Evolutionary conservation across 495 filamentous ascomycete genomes (phyloP).

Genomic region (Neurospora sp.): DNA sequence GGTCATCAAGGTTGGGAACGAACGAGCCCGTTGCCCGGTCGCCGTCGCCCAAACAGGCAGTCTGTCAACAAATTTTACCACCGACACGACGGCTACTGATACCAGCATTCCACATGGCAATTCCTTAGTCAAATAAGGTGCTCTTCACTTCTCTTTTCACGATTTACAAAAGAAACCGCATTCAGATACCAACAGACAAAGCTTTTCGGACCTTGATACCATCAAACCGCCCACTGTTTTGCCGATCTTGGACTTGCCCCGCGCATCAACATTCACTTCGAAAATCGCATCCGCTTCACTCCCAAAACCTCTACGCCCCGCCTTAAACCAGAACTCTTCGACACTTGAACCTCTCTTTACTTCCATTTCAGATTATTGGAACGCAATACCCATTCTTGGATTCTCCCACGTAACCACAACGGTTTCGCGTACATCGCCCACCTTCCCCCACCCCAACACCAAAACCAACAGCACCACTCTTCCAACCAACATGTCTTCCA

Average conservation of each 20-base stretch:
- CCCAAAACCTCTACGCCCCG: background rate
- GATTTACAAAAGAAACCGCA: no score
- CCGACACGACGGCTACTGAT: background rate
- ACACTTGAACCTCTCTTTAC: background rate
- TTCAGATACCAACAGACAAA: background rate
- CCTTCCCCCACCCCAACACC: background rate
- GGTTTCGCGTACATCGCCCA: background rate
- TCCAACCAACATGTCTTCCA: constrained; percentile 22
- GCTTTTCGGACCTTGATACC: background rate
- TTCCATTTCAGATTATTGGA: background rate
- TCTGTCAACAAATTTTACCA: constrained; percentile 19
- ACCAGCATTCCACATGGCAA: background rate
- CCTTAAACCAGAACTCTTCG: background rate
- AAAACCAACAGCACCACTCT: background rate
- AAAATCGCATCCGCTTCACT: background rate
- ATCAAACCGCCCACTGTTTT: background rate
- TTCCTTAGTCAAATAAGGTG: background rate
- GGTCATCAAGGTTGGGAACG: background rate
- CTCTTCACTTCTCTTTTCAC: background rate
- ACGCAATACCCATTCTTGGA: background rate
- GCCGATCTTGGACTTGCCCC: background rate
- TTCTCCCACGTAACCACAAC: background rate
- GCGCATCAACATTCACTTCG: background rate
- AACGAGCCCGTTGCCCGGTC: constrained; percentile 18
- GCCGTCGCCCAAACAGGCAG: constrained; percentile 14